Conservation (phyloP, 1,284 basidiomycete genomes). For the Cutaneotrichosporon arboriforme region DNA sequence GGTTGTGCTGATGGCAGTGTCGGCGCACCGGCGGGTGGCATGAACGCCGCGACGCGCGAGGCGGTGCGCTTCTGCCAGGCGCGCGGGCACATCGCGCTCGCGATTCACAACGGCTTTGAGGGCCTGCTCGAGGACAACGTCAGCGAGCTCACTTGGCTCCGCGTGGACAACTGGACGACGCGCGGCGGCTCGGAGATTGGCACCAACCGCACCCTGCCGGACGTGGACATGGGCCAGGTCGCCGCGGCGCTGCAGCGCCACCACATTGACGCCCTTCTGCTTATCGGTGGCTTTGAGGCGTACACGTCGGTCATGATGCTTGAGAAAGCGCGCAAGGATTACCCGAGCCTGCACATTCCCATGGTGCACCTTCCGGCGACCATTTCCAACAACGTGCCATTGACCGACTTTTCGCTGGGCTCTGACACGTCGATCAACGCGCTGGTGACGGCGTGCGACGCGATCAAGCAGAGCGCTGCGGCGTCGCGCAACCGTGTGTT, state of each 20-base stretch:
- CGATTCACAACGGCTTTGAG: conserved; percentile 91
- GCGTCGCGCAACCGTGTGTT: conserved; percentile 94
- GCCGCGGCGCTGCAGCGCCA: conserved; percentile 88
- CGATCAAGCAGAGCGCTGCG: conserved; percentile 95
- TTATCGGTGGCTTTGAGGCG: conserved; percentile 96
- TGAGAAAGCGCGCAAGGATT: conserved; percentile 71
- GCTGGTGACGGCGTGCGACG: conserved; percentile 94
- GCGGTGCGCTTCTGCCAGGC: conserved; percentile 89
- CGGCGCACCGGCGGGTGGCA: conserved; percentile 94
- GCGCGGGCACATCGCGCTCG: conserved; percentile 85
- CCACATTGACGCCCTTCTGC: conserved; percentile 70
- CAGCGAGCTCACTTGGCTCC: conserved; percentile 85
- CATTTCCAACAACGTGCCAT: conserved; percentile 94
- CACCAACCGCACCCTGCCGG: conserved; percentile 85
- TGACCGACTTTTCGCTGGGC: conserved; percentile 93
- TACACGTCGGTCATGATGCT: conserved; percentile 74
- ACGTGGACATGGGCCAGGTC: conserved; percentile 75
- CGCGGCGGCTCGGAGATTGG: conserved; percentile 98
- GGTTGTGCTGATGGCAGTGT: conserved; percentile 54
- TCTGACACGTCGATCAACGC: conserved; percentile 95
- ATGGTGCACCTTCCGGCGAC: conserved; percentile 91
- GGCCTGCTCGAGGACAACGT: conserved; percentile 87
- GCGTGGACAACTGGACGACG: conserved; percentile 92
- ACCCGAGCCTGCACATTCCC: conserved; percentile 88
- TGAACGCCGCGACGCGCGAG: conserved; percentile 95